These are phyloP conservation scores for Cordyceps cateniannulata DNA, from an alignment of 2,329 filamentous ascomycete genomes.

Conservation along the genomic window DNA sequence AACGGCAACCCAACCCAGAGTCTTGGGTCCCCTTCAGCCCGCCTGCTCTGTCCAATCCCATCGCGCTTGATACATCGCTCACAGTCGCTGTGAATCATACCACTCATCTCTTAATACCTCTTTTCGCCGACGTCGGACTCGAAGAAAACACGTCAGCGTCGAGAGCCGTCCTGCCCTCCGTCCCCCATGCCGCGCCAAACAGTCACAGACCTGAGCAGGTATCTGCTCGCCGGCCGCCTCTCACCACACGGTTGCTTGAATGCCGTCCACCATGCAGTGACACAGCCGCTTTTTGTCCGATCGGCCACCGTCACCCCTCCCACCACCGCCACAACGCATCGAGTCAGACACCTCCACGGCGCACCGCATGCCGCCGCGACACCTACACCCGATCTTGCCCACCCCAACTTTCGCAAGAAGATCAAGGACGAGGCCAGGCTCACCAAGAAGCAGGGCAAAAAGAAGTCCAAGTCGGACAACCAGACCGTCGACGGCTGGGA, in stretches of 20 bases:
- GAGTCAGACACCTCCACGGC: slow-evolving; percentile 26
- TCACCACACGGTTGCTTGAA: slow-evolving; percentile 35
- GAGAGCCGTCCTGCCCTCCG: not conserved
- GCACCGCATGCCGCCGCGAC: slow-evolving; percentile 20
- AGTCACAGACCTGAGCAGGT: slow-evolving; percentile 39
- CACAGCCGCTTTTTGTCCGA: slow-evolving; percentile 15
- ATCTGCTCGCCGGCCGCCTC: slow-evolving; percentile 41
- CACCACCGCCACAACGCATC: not conserved
- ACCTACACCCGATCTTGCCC: slow-evolving; percentile 16
- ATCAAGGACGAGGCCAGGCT: slow-evolving; percentile 66
- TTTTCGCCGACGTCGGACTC: slow-evolving; percentile 7
- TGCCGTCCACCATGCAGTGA: slow-evolving; percentile 12
- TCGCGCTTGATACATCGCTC: not conserved
- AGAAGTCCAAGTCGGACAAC: slow-evolving; percentile 36
- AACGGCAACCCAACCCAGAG: slow-evolving; percentile 3
- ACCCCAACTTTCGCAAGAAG: slow-evolving; percentile 60
- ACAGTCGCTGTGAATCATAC: not conserved
- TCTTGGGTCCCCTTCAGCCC: slow-evolving; percentile 1
- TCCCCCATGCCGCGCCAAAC: slow-evolving; percentile 38
- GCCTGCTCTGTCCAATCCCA: not conserved
- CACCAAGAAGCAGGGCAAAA: slow-evolving; percentile 56
- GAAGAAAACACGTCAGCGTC: slow-evolving; percentile 4
- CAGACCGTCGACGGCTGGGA: slow-evolving; percentile 70
- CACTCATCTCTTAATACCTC: not conserved
- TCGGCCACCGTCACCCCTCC: slow-evolving; percentile 9